phyloP scores from a whole-genome alignment of 2,329 filamentous ascomycete genomes.

The Phaeosphaeriaceae sp. region DNA sequence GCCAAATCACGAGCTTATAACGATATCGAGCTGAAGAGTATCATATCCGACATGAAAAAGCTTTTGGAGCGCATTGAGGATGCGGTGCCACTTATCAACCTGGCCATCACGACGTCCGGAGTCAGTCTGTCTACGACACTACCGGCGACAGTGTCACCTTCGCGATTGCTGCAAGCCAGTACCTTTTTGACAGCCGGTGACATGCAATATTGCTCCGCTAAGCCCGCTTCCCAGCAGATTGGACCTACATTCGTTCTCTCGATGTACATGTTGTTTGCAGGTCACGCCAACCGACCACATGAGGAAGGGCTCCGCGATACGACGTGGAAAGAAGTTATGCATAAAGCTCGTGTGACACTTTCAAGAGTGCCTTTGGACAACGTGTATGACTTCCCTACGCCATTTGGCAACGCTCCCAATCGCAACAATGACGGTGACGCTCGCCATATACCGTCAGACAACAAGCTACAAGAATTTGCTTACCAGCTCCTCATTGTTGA shows the following conservation, averaged over 20 bases:
- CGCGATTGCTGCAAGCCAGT: constrained; percentile 88
- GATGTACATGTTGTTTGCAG: constrained; percentile 92
- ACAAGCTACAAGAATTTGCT: constrained; percentile 68
- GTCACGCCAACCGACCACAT: constrained; percentile 69
- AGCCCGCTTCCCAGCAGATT: constrained; percentile 74
- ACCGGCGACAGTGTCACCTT: constrained; percentile 85
- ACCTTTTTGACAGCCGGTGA: constrained; percentile 89
- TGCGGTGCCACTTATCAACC: constrained; percentile 87
- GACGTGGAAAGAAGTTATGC: constrained; percentile 95
- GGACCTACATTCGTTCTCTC: constrained; percentile 87
- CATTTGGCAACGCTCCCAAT: constrained; percentile 22
- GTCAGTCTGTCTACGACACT: constrained; percentile 83
- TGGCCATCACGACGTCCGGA: constrained; percentile 93
- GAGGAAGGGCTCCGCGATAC: constrained; percentile 68
- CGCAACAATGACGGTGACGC: constrained; percentile 24
- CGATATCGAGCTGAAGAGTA: constrained; percentile 69
- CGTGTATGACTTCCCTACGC: constrained; percentile 55
- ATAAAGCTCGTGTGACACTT: constrained; percentile 87
- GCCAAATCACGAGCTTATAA: constrained; percentile 62
- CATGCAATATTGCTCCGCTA: constrained; percentile 74
- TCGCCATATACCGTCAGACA: constrained; percentile 50
- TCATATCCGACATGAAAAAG: constrained; percentile 77
- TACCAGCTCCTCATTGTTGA: constrained; percentile 86
- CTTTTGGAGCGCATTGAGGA: constrained; percentile 84
- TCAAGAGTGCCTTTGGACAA: constrained; percentile 70